Conservation (phyloP, 2,329 filamentous ascomycete species). For the Nigrograna mackinnonii region DNA sequence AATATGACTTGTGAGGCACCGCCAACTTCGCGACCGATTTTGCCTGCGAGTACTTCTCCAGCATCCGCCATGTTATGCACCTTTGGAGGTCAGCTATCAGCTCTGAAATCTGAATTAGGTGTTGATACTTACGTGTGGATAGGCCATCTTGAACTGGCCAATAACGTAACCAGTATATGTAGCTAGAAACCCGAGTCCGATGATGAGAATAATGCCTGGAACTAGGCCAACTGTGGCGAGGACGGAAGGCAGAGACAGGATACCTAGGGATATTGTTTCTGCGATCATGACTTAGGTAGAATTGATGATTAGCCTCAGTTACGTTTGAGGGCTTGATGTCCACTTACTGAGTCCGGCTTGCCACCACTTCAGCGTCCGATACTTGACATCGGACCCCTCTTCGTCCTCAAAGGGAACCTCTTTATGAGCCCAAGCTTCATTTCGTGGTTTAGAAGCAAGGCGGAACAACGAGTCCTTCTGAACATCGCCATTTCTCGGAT, state of each 20-base stretch:
- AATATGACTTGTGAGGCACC: conserved; percentile 65
- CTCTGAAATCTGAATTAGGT: not conserved
- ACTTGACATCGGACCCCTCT: conserved; percentile 48
- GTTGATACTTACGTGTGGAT: conserved; percentile 64
- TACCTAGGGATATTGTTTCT: conserved; percentile 53
- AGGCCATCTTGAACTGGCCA: conserved; percentile 58
- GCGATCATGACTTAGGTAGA: conserved; percentile 55
- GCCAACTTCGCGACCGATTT: conserved; percentile 63
- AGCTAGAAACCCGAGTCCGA: conserved; percentile 57
- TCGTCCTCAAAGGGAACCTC: conserved; percentile 28
- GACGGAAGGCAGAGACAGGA: conserved; percentile 53
- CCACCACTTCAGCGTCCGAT: conserved; percentile 55
- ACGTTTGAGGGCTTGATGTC: conserved; percentile 15
- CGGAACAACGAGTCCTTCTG: too few relatives aligned
- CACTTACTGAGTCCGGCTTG: conserved; percentile 41
- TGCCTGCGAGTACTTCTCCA: conserved; percentile 63
- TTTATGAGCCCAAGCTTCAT: conserved; percentile 5
- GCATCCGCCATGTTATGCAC: conserved; percentile 60
- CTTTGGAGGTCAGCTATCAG: conserved; percentile 4
- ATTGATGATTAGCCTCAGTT: not conserved
- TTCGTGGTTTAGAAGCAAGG: too few relatives aligned
- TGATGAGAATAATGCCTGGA: conserved; percentile 55
- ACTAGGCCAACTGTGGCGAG: conserved; percentile 56
- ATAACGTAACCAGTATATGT: conserved; percentile 64
- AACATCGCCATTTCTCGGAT: not conserved